Conservation (phyloP, 805 yeast species). For the Metschnikowia peoriensis region DNA sequence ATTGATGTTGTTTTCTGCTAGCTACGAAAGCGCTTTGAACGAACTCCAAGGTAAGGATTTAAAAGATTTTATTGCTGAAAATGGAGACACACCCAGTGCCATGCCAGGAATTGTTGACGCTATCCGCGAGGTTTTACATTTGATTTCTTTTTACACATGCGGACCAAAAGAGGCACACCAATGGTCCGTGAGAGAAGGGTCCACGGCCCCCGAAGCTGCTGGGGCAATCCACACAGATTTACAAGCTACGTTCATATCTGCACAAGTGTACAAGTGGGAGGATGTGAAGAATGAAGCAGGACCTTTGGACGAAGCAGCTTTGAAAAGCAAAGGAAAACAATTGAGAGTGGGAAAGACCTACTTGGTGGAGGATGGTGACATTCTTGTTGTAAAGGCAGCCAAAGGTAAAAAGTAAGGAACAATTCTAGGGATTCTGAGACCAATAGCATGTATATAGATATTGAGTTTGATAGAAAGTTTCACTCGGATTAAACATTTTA, state of each 20-base stretch:
- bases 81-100: conserved; percentile 40
- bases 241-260: conserved; percentile 91
- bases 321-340: conserved; percentile 59
- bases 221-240: conserved; percentile 97
- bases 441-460: not conserved
- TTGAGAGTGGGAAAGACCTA: conserved; percentile 75
- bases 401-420: conserved; percentile 4
- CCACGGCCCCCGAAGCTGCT: conserved; percentile 98
- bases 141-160: conserved; percentile 93
- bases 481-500: not conserved
- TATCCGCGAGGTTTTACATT: conserved; percentile 25
- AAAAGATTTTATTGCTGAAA: conserved; percentile 26
- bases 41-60: conserved; percentile 10
- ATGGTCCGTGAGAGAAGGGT: conserved; percentile 93
- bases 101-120: conserved; percentile 56
- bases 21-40: conserved; percentile 40
- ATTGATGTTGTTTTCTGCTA: conserved; percentile 43
- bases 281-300: conserved; percentile 49
- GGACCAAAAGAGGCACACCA: conserved; percentile 97
- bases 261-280: conserved; percentile 83
- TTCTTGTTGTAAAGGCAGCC: conserved; percentile 55
- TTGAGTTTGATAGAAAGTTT: not conserved
- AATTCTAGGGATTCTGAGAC: not conserved
- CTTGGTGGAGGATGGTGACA: conserved; percentile 80
- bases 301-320: conserved; percentile 49